A percentile compares a stretch with the other conserved stretches of the same genome.
These are phyloP conservation scores for Corynascus novoguineensis DNA, from an alignment of 495 filamentous ascomycete genomes.

Conservation along the genomic window DNA sequence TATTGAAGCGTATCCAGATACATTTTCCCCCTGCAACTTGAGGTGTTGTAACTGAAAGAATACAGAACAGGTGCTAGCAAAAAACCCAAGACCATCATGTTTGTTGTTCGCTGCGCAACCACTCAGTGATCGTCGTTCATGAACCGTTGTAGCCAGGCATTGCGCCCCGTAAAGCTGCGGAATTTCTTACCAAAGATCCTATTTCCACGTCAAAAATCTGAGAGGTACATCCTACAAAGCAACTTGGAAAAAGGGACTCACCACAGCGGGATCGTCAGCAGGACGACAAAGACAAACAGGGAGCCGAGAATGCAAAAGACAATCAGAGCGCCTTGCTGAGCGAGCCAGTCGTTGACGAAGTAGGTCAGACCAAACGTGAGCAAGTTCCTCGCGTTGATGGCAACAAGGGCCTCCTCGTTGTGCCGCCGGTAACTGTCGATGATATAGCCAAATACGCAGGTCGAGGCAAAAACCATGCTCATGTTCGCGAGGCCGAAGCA, in stretches of 20 bases:
- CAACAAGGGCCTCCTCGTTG: slow-evolving; percentile 52
- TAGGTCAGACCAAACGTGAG: slow-evolving; percentile 51
- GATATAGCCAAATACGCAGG: slow-evolving; percentile 51
- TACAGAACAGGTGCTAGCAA: not conserved
- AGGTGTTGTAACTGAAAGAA: too few species aligned
- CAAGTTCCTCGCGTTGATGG: slow-evolving; percentile 50
- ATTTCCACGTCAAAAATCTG: not conserved
- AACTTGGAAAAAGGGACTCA: too few species aligned
- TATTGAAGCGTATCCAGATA: too few species aligned
- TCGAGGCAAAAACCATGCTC: slow-evolving; percentile 47
- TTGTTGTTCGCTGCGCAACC: not conserved
- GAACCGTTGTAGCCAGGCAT: slow-evolving; percentile 40
- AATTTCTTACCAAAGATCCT: slow-evolving; percentile 48
- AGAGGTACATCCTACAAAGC: too few species aligned
- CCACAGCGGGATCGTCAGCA: slow-evolving; percentile 51
- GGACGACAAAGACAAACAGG: slow-evolving; percentile 41
- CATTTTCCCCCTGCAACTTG: too few species aligned
- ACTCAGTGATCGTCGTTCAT: slow-evolving; percentile 43
- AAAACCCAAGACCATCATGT: not conserved
- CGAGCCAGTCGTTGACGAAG: slow-evolving; percentile 50
- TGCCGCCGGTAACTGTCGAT: slow-evolving; percentile 48
- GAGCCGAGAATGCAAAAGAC: slow-evolving; percentile 50
- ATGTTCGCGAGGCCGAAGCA: slow-evolving; percentile 51
- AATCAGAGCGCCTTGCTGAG: slow-evolving; percentile 38
- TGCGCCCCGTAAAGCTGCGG: slow-evolving; percentile 42